Evolutionary conservation across 2,329 filamentous ascomycete species (phyloP).

Genomic region (Ceratocystis diversiconidia): DNA sequence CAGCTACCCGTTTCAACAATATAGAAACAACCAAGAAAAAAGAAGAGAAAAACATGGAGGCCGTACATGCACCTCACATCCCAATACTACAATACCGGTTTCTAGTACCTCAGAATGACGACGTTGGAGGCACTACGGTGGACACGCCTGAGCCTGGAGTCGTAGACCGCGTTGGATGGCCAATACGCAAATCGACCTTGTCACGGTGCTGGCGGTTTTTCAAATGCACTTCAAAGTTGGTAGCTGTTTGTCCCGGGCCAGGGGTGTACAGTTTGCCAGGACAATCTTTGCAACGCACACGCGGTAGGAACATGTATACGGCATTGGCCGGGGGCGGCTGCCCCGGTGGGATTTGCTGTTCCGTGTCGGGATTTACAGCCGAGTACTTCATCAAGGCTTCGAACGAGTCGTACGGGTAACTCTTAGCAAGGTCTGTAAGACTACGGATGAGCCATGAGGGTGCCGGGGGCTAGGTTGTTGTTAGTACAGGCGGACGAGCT

Average conservation of each 20-base stretch:
- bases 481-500: not conserved
- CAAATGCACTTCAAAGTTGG: slow-evolving; percentile 86
- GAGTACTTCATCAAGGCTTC: slow-evolving; percentile 86
- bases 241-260: slow-evolving; percentile 67
- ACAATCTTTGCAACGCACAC: slow-evolving; percentile 85
- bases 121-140: not conserved
- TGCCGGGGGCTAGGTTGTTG: slow-evolving; percentile 52
- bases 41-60: not conserved
- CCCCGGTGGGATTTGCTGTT: slow-evolving; percentile 43
- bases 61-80: not conserved
- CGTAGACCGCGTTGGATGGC: slow-evolving; percentile 20
- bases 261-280: slow-evolving; percentile 89
- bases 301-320: slow-evolving; percentile 70
- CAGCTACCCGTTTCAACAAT: slow-evolving; percentile 4
- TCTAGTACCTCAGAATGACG: not conserved
- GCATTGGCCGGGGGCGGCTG: slow-evolving; percentile 46
- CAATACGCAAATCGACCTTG: slow-evolving; percentile 36
- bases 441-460: slow-evolving; percentile 73
- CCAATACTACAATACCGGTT: not conserved
- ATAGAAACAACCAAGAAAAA: not conserved
- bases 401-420: slow-evolving; percentile 70
- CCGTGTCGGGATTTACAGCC: slow-evolving; percentile 59
- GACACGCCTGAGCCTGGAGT: not conserved
- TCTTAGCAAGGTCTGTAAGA: slow-evolving; percentile 53
- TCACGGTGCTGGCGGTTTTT: slow-evolving; percentile 71